phyloP scores from a whole-genome alignment of 1,284 basidiomycete genomes.

The Omphalotus olearius region DNA sequence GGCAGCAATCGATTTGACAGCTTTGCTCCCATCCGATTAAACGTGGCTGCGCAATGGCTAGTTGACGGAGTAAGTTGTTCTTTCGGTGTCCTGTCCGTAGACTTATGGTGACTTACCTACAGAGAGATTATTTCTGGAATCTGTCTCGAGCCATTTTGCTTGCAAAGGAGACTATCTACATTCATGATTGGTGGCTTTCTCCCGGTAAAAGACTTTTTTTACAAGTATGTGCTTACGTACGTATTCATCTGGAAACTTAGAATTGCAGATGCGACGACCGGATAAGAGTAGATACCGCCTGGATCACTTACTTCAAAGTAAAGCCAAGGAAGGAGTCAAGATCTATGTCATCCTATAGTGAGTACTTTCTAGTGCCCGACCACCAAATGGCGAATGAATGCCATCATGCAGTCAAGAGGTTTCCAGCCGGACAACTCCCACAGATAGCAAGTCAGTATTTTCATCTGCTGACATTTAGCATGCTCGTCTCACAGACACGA shows the following conservation, averaged over 20 bases:
- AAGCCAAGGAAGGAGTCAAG: conserved; percentile 95
- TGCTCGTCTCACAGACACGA: background rate
- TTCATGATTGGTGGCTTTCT: conserved; percentile 95
- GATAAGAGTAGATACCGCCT: conserved; percentile 85
- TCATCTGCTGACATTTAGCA: background rate
- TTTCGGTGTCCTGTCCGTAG: background rate
- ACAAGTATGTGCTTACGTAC: conserved; percentile 7
- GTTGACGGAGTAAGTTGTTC: conserved; percentile 83
- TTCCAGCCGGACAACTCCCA: conserved; percentile 93
- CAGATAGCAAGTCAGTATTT: conserved; percentile 73
- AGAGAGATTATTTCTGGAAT: conserved; percentile 98
- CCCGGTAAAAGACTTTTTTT: conserved; percentile 48
- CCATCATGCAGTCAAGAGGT: conserved; percentile 78
- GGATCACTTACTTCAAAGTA: conserved; percentile 85
- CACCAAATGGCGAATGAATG: background rate
- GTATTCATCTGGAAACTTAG: conserved; percentile 33
- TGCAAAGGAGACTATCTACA: conserved; percentile 87
- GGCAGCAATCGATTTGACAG: conserved; percentile 87
- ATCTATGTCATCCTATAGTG: conserved; percentile 95
- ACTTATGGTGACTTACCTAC: conserved; percentile 12
- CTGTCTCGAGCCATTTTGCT: conserved; percentile 90
- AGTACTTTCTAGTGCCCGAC: conserved; percentile 22
- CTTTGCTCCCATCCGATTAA: conserved; percentile 90
- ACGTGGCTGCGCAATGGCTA: conserved; percentile 96
- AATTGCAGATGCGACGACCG: conserved; percentile 83